phyloP scores from a whole-genome alignment of 768 basidiomycete genomes.

The Dentipellis fragilis region DNA sequence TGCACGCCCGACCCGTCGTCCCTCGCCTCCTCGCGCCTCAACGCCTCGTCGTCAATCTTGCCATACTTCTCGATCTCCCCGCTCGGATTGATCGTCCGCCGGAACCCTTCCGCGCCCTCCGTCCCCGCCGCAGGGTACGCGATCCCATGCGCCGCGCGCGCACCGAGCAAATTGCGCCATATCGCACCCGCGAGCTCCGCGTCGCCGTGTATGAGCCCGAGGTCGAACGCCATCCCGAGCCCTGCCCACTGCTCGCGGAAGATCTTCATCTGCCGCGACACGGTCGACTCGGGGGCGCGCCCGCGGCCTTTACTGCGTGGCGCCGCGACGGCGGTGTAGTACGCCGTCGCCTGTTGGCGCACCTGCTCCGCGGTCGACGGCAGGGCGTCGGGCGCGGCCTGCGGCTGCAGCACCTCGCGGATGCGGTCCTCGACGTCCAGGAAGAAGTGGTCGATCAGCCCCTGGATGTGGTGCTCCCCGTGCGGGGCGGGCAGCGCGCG shows the following conservation, averaged over 20 bases:
- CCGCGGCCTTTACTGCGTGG: slow-evolving; percentile 17
- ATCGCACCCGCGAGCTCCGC: slow-evolving; percentile 77
- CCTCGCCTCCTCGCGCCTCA: slow-evolving; percentile 45
- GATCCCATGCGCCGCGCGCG: slow-evolving; percentile 70
- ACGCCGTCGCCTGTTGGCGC: slow-evolving; percentile 14
- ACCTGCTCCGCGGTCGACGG: slow-evolving; percentile 10
- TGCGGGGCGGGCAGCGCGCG: slow-evolving; percentile 67
- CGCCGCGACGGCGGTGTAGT: slow-evolving; percentile 16
- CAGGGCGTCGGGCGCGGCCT: slow-evolving; percentile 11
- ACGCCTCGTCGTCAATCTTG: slow-evolving; percentile 29
- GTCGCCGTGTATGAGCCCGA: slow-evolving; percentile 63
- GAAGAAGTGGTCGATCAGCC: slow-evolving; percentile 90
- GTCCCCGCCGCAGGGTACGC: slow-evolving; percentile 18
- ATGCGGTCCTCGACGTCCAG: slow-evolving; percentile 87
- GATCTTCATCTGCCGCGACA: slow-evolving; percentile 83
- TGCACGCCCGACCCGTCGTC: slow-evolving; percentile 68
- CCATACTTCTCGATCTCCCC: slow-evolving; percentile 56
- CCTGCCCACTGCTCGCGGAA: slow-evolving; percentile 91
- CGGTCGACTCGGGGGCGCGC: slow-evolving; percentile 65
- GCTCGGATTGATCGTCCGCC: slow-evolving; percentile 61
- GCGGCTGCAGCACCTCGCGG: slow-evolving; percentile 45
- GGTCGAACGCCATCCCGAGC: slow-evolving; percentile 66
- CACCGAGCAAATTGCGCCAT: slow-evolving; percentile 89
- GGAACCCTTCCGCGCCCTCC: slow-evolving; percentile 26
- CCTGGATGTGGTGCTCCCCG: slow-evolving; percentile 65